Percentiles rank a stretch among this genome's conserved stretches.
Evolutionary conservation across 192 early-diverging fungal genomes (phyloP).

Genomic region (Jimgerdemannia lactiflua): DNA sequence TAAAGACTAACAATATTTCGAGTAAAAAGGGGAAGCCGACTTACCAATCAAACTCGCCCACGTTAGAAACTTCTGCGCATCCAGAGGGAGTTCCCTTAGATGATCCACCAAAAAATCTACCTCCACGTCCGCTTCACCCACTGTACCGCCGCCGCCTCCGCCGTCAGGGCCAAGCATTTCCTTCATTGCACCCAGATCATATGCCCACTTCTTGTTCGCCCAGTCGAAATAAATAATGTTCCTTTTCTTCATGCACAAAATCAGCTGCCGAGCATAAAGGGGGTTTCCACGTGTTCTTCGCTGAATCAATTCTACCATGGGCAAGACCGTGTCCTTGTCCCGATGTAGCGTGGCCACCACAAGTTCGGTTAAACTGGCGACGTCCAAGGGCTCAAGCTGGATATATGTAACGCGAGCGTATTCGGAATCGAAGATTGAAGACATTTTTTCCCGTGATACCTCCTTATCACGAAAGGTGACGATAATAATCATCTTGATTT

Average conservation of each 20-base stretch:
- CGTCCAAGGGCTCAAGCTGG: constrained; percentile 1
- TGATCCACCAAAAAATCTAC: constrained; percentile 15
- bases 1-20: no score
- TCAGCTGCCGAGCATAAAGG: constrained; percentile 23
- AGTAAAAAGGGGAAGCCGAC: no score
- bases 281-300: constrained; percentile 28
- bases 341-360: constrained; percentile 11
- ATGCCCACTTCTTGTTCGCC: constrained; percentile 32
- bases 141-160: background rate
- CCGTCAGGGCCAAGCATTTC: constrained; percentile 12
- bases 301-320: constrained; percentile 20
- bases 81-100: constrained; percentile 17
- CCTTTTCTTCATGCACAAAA: constrained; percentile 19
- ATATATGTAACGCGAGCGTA: constrained; percentile 6
- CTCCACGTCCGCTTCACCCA: constrained; percentile 19
- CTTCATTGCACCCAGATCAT: constrained; percentile 19
- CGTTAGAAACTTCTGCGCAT: no score
- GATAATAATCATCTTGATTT: constrained; percentile 15
- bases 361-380: constrained; percentile 3
- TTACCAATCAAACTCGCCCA: no score
- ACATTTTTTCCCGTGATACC: background rate
- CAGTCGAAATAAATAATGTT: constrained; percentile 31
- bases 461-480: constrained; percentile 20
- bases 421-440: constrained; percentile 3
- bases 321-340: constrained; percentile 13